A percentile compares a stretch with the other conserved stretches of the same genome.
phyloP scores from a whole-genome alignment of 306 rosid species.

The Acmispon strigosus region DNA sequence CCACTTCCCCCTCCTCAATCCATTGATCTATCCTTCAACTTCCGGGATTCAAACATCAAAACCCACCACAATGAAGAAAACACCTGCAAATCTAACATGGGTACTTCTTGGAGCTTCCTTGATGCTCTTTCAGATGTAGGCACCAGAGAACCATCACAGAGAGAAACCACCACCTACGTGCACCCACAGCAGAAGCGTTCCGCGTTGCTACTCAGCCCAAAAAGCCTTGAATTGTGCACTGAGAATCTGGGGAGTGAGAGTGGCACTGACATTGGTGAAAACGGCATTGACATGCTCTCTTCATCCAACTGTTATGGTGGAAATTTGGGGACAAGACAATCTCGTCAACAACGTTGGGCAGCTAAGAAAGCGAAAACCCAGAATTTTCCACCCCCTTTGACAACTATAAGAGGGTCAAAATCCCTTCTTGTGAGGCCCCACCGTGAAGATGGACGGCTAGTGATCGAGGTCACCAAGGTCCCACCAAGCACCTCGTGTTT shows the following conservation, averaged over 20 bases:
- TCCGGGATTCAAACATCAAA: constrained; percentile 25
- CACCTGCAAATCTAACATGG: constrained; percentile 5
- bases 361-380: constrained; percentile 32
- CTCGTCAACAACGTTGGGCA: constrained; percentile 20
- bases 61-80: constrained; percentile 16
- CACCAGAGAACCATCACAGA: neutral
- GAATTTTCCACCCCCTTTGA: constrained; percentile 87
- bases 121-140: constrained; percentile 40
- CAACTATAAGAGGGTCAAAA: constrained; percentile 72
- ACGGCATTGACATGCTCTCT: constrained; percentile 30
- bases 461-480: constrained; percentile 57
- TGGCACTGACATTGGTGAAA: constrained; percentile 57
- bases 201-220: constrained; percentile 36
- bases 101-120: constrained; percentile 48
- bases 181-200: constrained; percentile 54
- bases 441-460: constrained; percentile 71
- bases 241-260: constrained; percentile 86
- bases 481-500: constrained; percentile 39
- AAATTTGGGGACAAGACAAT: constrained; percentile 18
- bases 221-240: constrained; percentile 71
- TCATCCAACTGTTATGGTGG: constrained; percentile 3
- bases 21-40: constrained; percentile 36
- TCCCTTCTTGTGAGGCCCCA: constrained; percentile 56
- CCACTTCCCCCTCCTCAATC: constrained; percentile 30
- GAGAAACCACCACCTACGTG: constrained; percentile 34